Evolutionary conservation across 768 basidiomycete genomes (phyloP).

Genomic region (Exidia glandulosa): DNA sequence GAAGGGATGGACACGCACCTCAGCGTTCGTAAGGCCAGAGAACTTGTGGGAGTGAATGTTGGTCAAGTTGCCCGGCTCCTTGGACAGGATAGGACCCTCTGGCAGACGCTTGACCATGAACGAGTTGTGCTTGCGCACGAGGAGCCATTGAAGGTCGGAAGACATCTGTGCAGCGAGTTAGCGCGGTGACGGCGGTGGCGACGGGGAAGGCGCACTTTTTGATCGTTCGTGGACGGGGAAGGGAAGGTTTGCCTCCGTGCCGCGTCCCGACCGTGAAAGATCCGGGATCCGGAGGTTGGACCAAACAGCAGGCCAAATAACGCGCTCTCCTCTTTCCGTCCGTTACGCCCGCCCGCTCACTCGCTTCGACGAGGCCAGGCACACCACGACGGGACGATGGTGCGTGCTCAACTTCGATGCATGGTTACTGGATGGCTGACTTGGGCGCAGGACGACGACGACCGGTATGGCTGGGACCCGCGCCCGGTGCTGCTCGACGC

Average conservation of each 20-base stretch:
- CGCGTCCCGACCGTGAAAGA: not conserved
- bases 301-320: not conserved
- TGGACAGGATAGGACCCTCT: slow-evolving; percentile 72
- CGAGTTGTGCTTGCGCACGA: slow-evolving; percentile 76
- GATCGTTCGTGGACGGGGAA: not conserved
- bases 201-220: not conserved
- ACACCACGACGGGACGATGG: too few relatives aligned
- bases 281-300: not conserved
- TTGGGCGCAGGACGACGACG: not conserved
- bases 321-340: not conserved
- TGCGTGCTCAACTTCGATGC: too few relatives aligned
- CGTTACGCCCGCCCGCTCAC: not conserved
- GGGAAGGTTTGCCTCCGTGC: not conserved
- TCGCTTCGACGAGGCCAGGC: too few relatives aligned
- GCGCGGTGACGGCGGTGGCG: not conserved
- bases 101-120: slow-evolving; percentile 69
- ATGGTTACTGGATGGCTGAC: too few relatives aligned
- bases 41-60: slow-evolving; percentile 88
- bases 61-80: slow-evolving; percentile 76
- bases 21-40: slow-evolving; percentile 79
- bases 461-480: not conserved
- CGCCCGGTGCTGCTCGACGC: not conserved
- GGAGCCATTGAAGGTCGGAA: slow-evolving; percentile 87
- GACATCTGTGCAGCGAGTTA: slow-evolving; percentile 43
- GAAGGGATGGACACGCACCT: slow-evolving; percentile 32